Evolutionary conservation across 768 basidiomycete genomes (phyloP).

Genomic region (Boletus rubescentipes): DNA sequence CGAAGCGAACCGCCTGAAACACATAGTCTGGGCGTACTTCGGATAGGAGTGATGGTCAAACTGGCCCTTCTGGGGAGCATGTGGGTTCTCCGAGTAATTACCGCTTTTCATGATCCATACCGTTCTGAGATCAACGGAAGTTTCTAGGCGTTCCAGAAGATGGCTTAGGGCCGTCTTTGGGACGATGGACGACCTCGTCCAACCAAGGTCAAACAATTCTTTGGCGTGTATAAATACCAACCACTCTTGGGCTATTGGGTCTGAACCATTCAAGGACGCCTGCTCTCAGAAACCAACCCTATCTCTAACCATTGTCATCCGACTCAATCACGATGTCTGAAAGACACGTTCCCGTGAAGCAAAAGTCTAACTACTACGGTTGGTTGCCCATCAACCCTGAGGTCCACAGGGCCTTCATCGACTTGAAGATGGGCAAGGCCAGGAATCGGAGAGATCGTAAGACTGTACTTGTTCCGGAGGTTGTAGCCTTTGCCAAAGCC

Average conservation of each 20-base stretch:
- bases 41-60: too few species aligned
- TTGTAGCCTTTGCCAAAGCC: background rate
- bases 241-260: background rate
- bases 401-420: conserved; percentile 1
- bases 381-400: background rate
- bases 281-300: background rate
- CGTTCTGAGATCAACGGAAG: background rate
- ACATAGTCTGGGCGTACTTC: too few species aligned
- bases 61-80: too few species aligned
- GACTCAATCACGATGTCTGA: background rate
- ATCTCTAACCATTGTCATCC: background rate
- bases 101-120: too few species aligned
- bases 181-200: background rate
- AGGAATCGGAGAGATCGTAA: background rate
- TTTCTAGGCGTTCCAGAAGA: background rate
- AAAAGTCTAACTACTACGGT: conserved; percentile 4
- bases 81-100: too few species aligned
- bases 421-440: background rate
- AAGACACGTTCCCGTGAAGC: background rate
- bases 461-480: background rate
- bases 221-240: background rate
- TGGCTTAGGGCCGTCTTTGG: background rate
- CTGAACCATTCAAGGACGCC: background rate
- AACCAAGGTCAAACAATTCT: background rate
- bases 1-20: too few species aligned